phyloP scores from a whole-genome alignment of 177 flowering plant species.

The Tripterygium wilfordii region DNA sequence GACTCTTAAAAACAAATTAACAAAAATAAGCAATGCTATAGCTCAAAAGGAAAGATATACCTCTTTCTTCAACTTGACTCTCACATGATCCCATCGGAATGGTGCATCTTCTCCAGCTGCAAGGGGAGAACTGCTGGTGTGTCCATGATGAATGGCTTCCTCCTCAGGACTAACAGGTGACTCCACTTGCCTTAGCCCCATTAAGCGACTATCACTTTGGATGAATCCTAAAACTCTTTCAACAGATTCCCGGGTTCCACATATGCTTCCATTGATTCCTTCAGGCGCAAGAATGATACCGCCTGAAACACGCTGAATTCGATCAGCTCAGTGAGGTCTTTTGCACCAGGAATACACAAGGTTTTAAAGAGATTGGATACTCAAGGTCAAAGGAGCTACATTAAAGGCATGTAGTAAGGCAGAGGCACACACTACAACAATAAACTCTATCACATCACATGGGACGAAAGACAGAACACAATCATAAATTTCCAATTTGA shows the following conservation, averaged over 20 bases:
- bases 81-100: constrained; percentile 97
- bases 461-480: too few species aligned
- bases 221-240: constrained; percentile 73
- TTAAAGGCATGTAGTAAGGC: not conserved
- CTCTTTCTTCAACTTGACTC: constrained; percentile 94
- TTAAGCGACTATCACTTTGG: constrained; percentile 61
- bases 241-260: constrained; percentile 77
- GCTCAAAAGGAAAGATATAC: constrained; percentile 18
- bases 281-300: constrained; percentile 97
- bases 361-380: not conserved
- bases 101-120: constrained; percentile 98
- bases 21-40: not conserved
- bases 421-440: too few species aligned
- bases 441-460: too few species aligned
- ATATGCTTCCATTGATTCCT: constrained; percentile 97
- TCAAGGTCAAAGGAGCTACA: not conserved
- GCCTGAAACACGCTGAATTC: constrained; percentile 93
- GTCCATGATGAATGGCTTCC: constrained; percentile 95
- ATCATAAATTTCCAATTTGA: too few species aligned
- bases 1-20: not conserved
- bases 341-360: constrained; percentile 2
- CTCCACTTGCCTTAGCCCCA: constrained; percentile 74
- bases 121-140: constrained; percentile 74
- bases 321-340: constrained; percentile 61
- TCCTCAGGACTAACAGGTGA: constrained; percentile 94